Evolutionary conservation across 2,329 filamentous ascomycete genomes (phyloP).

Genomic region (Verruconis gallopava): DNA sequence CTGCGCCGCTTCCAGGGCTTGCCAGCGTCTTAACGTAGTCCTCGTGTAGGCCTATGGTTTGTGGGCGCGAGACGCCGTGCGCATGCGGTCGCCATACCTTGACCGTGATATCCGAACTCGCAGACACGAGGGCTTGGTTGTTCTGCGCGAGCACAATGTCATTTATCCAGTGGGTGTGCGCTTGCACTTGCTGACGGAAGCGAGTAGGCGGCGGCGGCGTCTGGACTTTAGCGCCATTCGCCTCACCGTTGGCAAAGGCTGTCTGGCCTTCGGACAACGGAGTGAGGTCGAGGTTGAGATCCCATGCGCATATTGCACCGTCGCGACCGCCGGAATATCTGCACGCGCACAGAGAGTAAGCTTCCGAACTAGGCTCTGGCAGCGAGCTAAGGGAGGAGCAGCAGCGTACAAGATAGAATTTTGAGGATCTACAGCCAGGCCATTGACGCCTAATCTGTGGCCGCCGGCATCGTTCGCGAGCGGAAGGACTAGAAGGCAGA

Average conservation of each 20-base stretch:
- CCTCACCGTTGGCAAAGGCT: conserved; percentile 17
- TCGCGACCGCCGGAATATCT: conserved; percentile 95
- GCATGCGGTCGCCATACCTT: conserved; percentile 77
- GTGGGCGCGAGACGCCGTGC: conserved; percentile 48
- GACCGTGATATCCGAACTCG: conserved; percentile 86
- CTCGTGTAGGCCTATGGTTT: conserved; percentile 79
- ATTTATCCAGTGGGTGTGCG: conserved; percentile 94
- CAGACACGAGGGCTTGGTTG: conserved; percentile 70
- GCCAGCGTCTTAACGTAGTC: conserved; percentile 96
- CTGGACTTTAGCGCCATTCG: conserved; percentile 18
- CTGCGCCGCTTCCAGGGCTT: conserved; percentile 53
- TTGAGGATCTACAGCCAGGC: conserved; percentile 71
- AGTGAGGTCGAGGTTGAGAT: conserved; percentile 58
- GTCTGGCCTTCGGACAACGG: conserved; percentile 11
- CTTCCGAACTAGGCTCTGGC: conserved; percentile 14
- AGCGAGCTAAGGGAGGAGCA: conserved; percentile 8
- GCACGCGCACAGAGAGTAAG: conserved; percentile 14
- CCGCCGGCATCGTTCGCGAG: conserved; percentile 65
- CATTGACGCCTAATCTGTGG: conserved; percentile 89
- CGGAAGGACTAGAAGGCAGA: conserved; percentile 62
- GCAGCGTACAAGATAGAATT: conserved; percentile 69
- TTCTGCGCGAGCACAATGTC: conserved; percentile 72
- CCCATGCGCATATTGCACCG: conserved; percentile 92
- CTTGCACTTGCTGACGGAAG: conserved; percentile 53
- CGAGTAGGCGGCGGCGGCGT: conserved; percentile 30